Conservation (phyloP, 768 basidiomycete genomes). For the Pleurotus giganteus region DNA sequence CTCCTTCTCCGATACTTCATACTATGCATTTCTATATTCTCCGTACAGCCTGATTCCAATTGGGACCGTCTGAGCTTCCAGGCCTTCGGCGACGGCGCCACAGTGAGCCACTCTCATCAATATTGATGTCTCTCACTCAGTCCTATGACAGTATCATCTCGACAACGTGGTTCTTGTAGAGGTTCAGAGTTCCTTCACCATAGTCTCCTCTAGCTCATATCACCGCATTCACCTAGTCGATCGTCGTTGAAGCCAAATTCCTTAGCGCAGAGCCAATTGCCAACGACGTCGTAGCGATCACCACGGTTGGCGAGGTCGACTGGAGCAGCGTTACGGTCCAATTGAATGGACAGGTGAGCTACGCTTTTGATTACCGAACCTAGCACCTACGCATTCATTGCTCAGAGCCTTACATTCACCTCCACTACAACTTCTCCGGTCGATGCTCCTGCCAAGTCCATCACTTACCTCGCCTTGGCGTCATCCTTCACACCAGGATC, state of each 20-base stretch:
- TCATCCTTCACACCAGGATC: slow-evolving; percentile 38
- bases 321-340: slow-evolving; percentile 33
- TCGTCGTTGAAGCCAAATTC: slow-evolving; percentile 45
- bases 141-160: slow-evolving; percentile 37
- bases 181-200: slow-evolving; percentile 19
- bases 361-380: background rate
- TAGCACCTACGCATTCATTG: background rate
- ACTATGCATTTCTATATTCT: background rate
- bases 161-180: slow-evolving; percentile 47
- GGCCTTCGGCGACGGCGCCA: slow-evolving; percentile 42
- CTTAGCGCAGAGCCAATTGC: slow-evolving; percentile 51
- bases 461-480: slow-evolving; percentile 47
- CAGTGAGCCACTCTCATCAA: slow-evolving; percentile 22
- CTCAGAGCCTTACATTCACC: slow-evolving; percentile 30
- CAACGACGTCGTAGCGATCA: slow-evolving; percentile 46
- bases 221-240: slow-evolving; percentile 24
- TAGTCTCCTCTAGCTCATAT: background rate
- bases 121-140: background rate
- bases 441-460: slow-evolving; percentile 43
- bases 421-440: slow-evolving; percentile 36
- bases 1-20: background rate
- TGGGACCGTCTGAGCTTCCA: slow-evolving; percentile 54
- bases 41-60: slow-evolving; percentile 37
- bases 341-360: slow-evolving; percentile 36
- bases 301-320: slow-evolving; percentile 47